phyloP scores from a whole-genome alignment of 345 rosid genomes.

The Citrus unshiu region DNA sequence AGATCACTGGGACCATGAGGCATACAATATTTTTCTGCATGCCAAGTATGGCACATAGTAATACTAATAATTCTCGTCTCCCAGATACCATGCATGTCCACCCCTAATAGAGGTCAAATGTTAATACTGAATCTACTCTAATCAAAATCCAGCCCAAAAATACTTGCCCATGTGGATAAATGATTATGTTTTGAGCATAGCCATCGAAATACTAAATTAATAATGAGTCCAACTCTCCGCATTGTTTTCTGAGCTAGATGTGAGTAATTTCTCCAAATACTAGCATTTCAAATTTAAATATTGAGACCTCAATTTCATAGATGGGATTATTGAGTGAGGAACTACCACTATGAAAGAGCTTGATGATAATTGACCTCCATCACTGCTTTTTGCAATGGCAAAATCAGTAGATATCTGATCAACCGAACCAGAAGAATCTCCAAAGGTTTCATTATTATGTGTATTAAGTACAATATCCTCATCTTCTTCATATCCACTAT shows the following conservation, averaged over 20 bases:
- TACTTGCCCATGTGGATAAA: not conserved
- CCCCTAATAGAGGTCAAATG: not conserved
- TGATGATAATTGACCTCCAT: slow-evolving; percentile 38
- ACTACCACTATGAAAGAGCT: slow-evolving; percentile 46
- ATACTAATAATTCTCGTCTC: not conserved
- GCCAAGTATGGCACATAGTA: not conserved
- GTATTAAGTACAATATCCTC: slow-evolving; percentile 61
- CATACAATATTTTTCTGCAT: not conserved
- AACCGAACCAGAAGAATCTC: slow-evolving; percentile 41
- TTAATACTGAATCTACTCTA: not conserved
- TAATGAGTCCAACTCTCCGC: not conserved
- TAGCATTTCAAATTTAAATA: not conserved
- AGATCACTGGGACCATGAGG: not conserved
- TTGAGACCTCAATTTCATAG: not conserved
- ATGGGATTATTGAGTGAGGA: not conserved
- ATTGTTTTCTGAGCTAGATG: not conserved
- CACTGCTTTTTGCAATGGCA: slow-evolving; percentile 38
- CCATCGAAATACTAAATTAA: not conserved
- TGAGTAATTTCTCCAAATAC: not conserved
- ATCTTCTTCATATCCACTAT: slow-evolving; percentile 73
- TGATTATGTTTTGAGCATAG: not conserved
- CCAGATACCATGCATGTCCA: not conserved
- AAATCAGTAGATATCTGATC: slow-evolving; percentile 35
- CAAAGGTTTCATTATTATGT: slow-evolving; percentile 56
- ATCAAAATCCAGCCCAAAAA: not conserved